Percentiles rank a stretch among this genome's conserved stretches.
These are phyloP conservation scores for Allium fistulosum DNA, from an alignment of 106 monocot genomes.

Conservation along the genomic window DNA sequence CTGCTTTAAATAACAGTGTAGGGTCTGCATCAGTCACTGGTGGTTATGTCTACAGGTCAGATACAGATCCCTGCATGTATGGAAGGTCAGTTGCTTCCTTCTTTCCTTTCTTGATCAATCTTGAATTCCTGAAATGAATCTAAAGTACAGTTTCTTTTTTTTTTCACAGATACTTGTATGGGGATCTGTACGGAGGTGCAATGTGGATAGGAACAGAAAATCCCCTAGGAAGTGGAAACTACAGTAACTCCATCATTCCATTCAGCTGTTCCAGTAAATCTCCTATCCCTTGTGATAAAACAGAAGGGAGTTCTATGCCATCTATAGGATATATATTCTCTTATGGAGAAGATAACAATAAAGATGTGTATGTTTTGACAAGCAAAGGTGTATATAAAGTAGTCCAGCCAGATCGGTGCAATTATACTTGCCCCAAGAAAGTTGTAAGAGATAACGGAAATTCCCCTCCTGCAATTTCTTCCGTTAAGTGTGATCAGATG, in stretches of 20 bases:
- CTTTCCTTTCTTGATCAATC: not conserved
- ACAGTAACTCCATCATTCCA: constrained; percentile 31
- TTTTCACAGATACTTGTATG: constrained; percentile 59
- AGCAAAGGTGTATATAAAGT: constrained; percentile 80
- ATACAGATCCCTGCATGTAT: constrained; percentile 76
- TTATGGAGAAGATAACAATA: constrained; percentile 77
- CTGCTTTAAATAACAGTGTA: constrained; percentile 33
- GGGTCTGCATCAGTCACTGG: constrained; percentile 76
- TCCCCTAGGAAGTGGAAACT: constrained; percentile 76
- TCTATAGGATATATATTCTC: constrained; percentile 74
- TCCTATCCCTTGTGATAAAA: constrained; percentile 67
- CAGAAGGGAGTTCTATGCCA: constrained; percentile 36
- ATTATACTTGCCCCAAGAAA: constrained; percentile 59
- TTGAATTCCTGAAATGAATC: not conserved
- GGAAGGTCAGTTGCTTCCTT: constrained; percentile 52
- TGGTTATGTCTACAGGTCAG: constrained; percentile 79
- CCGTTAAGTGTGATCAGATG: not conserved
- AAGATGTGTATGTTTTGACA: constrained; percentile 59
- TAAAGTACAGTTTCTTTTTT: not conserved
- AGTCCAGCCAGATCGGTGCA: constrained; percentile 66
- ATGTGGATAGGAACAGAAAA: constrained; percentile 72
- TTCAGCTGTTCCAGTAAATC: constrained; percentile 61
- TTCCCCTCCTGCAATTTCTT: constrained; percentile 17
- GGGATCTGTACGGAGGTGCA: constrained; percentile 53
- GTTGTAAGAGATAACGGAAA: constrained; percentile 6